Base-by-base conservation (phyloP, 768 basidiomycete species). In the Hemileccinum rubropunctum region DNA sequence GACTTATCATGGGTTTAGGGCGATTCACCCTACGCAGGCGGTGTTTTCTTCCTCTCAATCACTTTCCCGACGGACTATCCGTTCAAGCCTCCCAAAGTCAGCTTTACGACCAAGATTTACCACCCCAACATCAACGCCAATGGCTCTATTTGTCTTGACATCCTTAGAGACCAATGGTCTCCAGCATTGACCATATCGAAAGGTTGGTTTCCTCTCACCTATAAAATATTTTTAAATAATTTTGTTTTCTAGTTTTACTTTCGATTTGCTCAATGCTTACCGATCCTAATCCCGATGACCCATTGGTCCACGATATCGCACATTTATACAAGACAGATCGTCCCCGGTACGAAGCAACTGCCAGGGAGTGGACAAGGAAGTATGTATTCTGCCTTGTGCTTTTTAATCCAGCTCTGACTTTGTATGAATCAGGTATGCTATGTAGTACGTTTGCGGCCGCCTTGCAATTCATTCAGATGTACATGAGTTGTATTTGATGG, bases 111-210 rank as follows among this genome's bases (percentile, higher is more conserved):
- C 67, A 98, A 97, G 89, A 98, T 98, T 63, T 98, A 98, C 72
- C 95, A 98, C 73, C 95, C 95, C 32, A 98, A 98, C 80, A 98
- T 99, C 93, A 99, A 99, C 70, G 91, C 95, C 61, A 99, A 99
- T 65, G 97, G 97, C 36, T 95, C 92, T 57, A 98, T 99, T 72
- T 99, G 95, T 72, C 76, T 99, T 62, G 97, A 99, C 72, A 99
- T 99, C 66, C 76, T 99, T 67, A 81, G 95, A 72, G 97, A 99
- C 71, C 97, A 98, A 69, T 99, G 97, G 97, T 94, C 91, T 54
- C 97, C 97, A 42, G 97, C 97, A 39, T 76, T 98, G 76, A 99
- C 97, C 48, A 95, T 99, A 63, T 97, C 95, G 62, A 99, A 99
- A 80, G 95, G 95, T 95, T 48, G 36, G 80, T 59, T 37, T 32